Evolutionary conservation across 768 basidiomycete species (phyloP).

Genomic region (Wakefieldia striispora): DNA sequence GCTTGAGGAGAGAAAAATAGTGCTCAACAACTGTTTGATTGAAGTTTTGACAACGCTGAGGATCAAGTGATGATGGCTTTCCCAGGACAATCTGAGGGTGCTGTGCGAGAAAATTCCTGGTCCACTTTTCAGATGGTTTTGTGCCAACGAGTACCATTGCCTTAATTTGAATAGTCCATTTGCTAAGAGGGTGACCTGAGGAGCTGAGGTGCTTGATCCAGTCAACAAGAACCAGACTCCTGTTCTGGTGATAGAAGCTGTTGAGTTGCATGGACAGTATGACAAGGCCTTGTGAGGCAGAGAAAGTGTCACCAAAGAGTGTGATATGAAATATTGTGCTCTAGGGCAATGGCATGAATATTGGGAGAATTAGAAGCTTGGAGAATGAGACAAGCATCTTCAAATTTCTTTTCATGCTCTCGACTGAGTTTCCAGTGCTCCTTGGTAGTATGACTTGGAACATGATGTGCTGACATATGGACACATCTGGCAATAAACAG

Average conservation of each 20-base stretch:
- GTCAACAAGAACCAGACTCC: too few species aligned
- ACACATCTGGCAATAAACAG: too few species aligned
- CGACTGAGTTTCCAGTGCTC: not conserved
- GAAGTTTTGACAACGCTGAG: not conserved
- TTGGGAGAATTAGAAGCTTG: not conserved
- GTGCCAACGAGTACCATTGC: too few species aligned
- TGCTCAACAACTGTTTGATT: constrained; percentile 18
- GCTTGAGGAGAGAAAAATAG: constrained; percentile 24
- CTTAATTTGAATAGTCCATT: too few species aligned
- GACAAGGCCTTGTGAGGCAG: not conserved
- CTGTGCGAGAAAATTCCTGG: too few species aligned
- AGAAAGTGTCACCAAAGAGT: not conserved
- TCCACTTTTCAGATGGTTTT: too few species aligned
- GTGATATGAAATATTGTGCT: not conserved
- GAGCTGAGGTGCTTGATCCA: too few species aligned
- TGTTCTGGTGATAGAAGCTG: too few species aligned
- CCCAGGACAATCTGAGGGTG: too few species aligned
- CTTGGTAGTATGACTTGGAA: too few species aligned
- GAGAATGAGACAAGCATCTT: not conserved
- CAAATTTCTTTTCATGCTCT: not conserved
- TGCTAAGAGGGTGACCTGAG: too few species aligned
- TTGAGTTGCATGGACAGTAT: not conserved
- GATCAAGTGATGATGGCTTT: not conserved
- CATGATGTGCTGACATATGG: too few species aligned
- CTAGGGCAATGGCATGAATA: not conserved